A percentile compares a stretch with the other conserved stretches of the same genome.
These are phyloP conservation scores for Ceratobasidium sp. DNA, from an alignment of 1,284 basidiomycete genomes.

Conservation along the genomic window DNA sequence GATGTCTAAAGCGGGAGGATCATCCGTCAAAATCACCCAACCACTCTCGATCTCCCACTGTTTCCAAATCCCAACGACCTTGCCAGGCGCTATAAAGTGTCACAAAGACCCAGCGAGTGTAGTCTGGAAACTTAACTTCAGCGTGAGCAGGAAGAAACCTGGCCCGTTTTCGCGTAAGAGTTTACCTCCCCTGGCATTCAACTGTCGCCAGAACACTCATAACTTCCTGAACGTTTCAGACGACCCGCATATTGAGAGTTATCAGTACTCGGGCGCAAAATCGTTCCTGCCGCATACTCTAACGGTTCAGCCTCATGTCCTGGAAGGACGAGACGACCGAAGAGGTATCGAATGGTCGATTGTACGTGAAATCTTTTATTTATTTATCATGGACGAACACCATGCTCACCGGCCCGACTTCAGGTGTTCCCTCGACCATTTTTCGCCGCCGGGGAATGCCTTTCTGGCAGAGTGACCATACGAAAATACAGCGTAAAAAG, in stretches of 20 bases:
- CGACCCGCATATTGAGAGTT: constrained; percentile 37
- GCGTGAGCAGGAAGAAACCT: constrained; percentile 37
- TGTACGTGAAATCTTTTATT: not conserved
- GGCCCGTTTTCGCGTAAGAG: constrained; percentile 27
- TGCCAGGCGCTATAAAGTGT: constrained; percentile 35
- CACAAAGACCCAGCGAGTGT: constrained; percentile 40
- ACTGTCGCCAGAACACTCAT: not conserved
- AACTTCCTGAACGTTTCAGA: not conserved
- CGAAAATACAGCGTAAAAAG: constrained; percentile 21
- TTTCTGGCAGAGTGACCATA: constrained; percentile 12
- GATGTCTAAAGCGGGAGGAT: not conserved
- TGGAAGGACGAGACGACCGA: constrained; percentile 33
- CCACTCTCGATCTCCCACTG: constrained; percentile 15
- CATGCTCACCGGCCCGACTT: not conserved
- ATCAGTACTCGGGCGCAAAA: constrained; percentile 32
- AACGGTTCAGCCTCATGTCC: not conserved
- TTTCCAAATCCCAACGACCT: constrained; percentile 26
- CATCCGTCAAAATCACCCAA: constrained; percentile 14
- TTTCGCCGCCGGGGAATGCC: constrained; percentile 35
- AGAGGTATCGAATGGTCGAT: constrained; percentile 24
- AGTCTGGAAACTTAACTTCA: constrained; percentile 35
- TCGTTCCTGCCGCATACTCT: constrained; percentile 34
- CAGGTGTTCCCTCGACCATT: constrained; percentile 35
- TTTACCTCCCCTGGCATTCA: not conserved
- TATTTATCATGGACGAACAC: not conserved